These are phyloP conservation scores for Sarcomyxa edulis DNA, from an alignment of 768 basidiomycete species.

Conservation along the genomic window DNA sequence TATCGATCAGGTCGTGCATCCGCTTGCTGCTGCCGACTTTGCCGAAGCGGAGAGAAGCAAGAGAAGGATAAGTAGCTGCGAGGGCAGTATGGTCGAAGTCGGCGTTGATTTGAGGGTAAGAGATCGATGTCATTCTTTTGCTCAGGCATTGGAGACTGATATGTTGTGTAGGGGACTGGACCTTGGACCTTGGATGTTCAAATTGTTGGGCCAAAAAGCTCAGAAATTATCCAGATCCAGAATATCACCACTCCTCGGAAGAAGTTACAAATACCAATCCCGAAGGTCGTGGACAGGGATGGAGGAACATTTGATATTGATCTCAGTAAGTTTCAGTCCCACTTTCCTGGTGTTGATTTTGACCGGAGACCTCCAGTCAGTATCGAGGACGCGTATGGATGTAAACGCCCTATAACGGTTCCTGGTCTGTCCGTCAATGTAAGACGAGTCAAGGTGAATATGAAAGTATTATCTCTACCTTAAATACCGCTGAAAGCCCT, in stretches of 20 bases:
- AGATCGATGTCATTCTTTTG: slow-evolving; percentile 5
- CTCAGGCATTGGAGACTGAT: too few relatives aligned
- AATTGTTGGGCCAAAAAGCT: slow-evolving; percentile 65
- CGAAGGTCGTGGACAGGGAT: slow-evolving; percentile 54
- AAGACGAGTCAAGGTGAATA: slow-evolving; percentile 64
- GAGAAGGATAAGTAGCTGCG: slow-evolving; percentile 68
- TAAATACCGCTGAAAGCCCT: too few relatives aligned
- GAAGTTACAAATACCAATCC: slow-evolving; percentile 62
- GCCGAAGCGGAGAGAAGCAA: slow-evolving; percentile 40
- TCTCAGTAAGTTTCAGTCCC: slow-evolving; percentile 41
- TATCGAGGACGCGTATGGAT: slow-evolving; percentile 85
- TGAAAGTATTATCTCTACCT: too few relatives aligned
- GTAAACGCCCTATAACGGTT: slow-evolving; percentile 68
- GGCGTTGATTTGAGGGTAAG: slow-evolving; percentile 77
- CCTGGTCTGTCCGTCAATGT: slow-evolving; percentile 86
- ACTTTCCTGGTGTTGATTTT: slow-evolving; percentile 6
- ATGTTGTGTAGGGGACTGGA: slow-evolving; percentile 63
- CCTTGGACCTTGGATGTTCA: slow-evolving; percentile 89
- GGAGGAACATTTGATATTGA: slow-evolving; percentile 80
- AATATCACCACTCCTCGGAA: slow-evolving; percentile 52
- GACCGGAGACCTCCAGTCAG: slow-evolving; percentile 48
- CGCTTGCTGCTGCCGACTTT: slow-evolving; percentile 77
- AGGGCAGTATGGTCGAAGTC: slow-evolving; percentile 67
- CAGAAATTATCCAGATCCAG: slow-evolving; percentile 51
- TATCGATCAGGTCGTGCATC: slow-evolving; percentile 88